A percentile compares a stretch with the other conserved stretches of the same genome.
Evolutionary conservation across 148 eudicot genomes (phyloP).

Genomic region (Tetragonia tetragonoides): DNA sequence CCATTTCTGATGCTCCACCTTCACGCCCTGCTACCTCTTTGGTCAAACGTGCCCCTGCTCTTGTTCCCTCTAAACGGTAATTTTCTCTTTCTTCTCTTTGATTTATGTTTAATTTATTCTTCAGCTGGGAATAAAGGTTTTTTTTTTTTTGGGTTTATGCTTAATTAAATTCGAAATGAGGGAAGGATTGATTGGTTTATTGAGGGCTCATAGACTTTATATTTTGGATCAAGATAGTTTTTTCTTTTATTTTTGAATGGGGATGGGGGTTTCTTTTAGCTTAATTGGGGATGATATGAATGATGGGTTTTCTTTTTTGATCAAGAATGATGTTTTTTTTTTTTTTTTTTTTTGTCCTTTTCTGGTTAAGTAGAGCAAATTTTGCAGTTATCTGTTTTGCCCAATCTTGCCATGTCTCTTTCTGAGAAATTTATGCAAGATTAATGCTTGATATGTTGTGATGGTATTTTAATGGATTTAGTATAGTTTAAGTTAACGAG

Average conservation of each 20-base stretch:
- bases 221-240: no score
- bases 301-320: background rate
- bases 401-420: background rate
- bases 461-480: background rate
- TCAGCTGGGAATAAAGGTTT: no score
- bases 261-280: background rate
- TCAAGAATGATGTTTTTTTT: background rate
- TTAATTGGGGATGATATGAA: background rate
- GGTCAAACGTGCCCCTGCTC: conserved; percentile 17
- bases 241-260: no score
- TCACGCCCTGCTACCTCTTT: conserved; percentile 15
- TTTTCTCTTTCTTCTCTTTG: background rate
- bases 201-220: no score
- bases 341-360: background rate
- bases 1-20: conserved; percentile 17
- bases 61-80: conserved; percentile 21
- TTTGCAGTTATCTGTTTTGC: background rate
- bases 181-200: background rate
- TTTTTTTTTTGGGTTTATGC: background rate
- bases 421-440: background rate
- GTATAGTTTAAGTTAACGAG: background rate
- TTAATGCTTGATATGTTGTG: background rate
- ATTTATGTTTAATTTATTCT: no score
- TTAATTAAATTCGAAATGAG: background rate
- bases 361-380: background rate